A percentile compares a stretch with the other conserved stretches of the same genome.
These are phyloP conservation scores for Sedum album DNA, from an alignment of 164 flowering plant species.

Conservation along the genomic window DNA sequence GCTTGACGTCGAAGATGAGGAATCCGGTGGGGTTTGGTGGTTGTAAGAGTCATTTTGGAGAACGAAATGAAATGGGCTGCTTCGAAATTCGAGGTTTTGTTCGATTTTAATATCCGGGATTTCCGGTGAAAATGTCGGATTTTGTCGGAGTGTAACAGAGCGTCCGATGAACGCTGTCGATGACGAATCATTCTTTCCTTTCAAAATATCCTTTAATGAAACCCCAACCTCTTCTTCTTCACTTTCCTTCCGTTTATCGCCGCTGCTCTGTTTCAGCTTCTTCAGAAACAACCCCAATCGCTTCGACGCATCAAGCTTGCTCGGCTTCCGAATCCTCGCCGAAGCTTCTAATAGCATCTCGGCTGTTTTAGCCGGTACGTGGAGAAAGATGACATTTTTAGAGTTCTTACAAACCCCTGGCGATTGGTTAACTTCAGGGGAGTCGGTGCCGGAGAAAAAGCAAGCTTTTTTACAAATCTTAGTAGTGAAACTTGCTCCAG, in stretches of 20 bases:
- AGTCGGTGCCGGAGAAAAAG: slow-evolving; percentile 34
- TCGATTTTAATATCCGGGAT: background rate
- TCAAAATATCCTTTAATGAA: background rate
- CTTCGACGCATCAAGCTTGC: slow-evolving; percentile 25
- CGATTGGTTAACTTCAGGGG: slow-evolving; percentile 43
- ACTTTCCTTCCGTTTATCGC: background rate
- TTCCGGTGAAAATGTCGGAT: slow-evolving; percentile 9
- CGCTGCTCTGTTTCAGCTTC: slow-evolving; percentile 22
- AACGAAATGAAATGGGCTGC: background rate
- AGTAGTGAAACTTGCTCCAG: slow-evolving; percentile 21
- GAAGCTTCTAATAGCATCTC: slow-evolving; percentile 69
- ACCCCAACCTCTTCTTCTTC: background rate
- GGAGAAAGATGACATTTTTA: slow-evolving; percentile 28
- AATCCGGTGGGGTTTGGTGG: background rate
- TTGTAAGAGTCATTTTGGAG: background rate
- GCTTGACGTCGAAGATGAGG: background rate
- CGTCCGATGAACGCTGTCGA: slow-evolving; percentile 3
- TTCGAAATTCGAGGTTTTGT: slow-evolving; percentile 3
- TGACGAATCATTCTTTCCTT: background rate
- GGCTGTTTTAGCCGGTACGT: slow-evolving; percentile 56
- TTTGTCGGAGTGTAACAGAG: slow-evolving; percentile 10
- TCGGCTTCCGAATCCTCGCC: slow-evolving; percentile 45
- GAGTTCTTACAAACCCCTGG: slow-evolving; percentile 33
- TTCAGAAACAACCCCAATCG: slow-evolving; percentile 52
- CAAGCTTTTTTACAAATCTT: slow-evolving; percentile 46